phyloP scores from a whole-genome alignment of 78 protist genomes.

The Abeoforma whisleri region DNA sequence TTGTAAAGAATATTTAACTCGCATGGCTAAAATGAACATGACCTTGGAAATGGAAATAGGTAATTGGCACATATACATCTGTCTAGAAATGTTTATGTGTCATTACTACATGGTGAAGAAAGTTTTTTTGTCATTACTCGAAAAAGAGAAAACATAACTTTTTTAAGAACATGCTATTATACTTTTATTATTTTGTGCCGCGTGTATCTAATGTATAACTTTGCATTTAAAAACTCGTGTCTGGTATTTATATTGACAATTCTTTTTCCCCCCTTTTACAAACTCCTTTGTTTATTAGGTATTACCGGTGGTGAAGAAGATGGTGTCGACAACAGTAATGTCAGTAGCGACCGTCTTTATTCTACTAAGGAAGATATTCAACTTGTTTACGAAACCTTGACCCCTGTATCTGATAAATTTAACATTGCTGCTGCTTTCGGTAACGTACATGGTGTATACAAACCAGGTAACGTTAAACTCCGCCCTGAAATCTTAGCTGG shows the following conservation, averaged over 20 bases:
- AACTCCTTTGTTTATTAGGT: too few species aligned
- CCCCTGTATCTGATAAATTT: slow-evolving; percentile 40
- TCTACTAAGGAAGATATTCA: slow-evolving; percentile 57
- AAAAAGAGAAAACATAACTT: too few species aligned
- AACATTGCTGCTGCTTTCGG: slow-evolving; percentile 68
- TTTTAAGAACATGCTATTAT: too few species aligned
- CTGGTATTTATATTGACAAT: too few species aligned
- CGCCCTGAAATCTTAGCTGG: slow-evolving; percentile 52
- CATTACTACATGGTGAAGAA: too few species aligned
- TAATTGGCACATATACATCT: too few species aligned
- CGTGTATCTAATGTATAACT: too few species aligned
- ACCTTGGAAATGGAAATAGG: slow-evolving; percentile 70
- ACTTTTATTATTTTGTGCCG: too few species aligned
- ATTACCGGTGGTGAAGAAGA: slow-evolving; percentile 73
- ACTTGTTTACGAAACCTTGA: slow-evolving; percentile 46
- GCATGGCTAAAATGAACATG: slow-evolving; percentile 25
- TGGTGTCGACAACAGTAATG: slow-evolving; percentile 61
- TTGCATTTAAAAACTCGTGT: too few species aligned
- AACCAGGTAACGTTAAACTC: slow-evolving; percentile 60
- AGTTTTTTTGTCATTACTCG: too few species aligned
- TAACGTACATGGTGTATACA: slow-evolving; percentile 71
- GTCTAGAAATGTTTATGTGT: too few species aligned
- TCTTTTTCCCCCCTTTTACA: too few species aligned
- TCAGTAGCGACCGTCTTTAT: slow-evolving; percentile 47
- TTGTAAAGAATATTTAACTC: slow-evolving; percentile 2